Percentiles rank a stretch among this genome's conserved stretches.
Evolutionary conservation across 768 basidiomycete species (phyloP).

Genomic region (Agrocybe chaxingu): DNA sequence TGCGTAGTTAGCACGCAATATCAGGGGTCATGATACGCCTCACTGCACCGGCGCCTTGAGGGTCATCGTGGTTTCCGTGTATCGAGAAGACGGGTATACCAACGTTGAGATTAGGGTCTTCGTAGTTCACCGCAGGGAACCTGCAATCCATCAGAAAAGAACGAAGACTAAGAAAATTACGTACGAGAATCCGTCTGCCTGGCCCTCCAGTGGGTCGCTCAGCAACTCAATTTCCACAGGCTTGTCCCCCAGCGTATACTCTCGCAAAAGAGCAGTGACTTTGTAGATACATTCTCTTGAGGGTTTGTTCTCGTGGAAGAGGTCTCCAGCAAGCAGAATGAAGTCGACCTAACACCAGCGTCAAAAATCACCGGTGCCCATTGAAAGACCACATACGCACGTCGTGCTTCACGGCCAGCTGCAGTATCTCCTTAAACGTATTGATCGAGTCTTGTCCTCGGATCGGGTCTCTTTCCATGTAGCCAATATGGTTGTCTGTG

Average conservation of each 20-base stretch:
- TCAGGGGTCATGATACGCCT: slow-evolving; percentile 22
- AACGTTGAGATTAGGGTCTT: slow-evolving; percentile 94
- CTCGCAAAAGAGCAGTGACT: slow-evolving; percentile 83
- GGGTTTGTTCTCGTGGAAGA: slow-evolving; percentile 98
- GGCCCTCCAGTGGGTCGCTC: slow-evolving; percentile 91
- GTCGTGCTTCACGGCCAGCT: slow-evolving; percentile 85
- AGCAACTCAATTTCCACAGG: slow-evolving; percentile 89
- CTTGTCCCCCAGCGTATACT: slow-evolving; percentile 85
- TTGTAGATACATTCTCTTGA: slow-evolving; percentile 87
- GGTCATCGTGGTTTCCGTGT: slow-evolving; percentile 99
- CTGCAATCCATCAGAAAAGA: slow-evolving; percentile 34
- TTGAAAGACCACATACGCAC: slow-evolving; percentile 37
- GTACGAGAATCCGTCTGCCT: slow-evolving; percentile 80
- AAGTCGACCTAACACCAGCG: slow-evolving; percentile 78
- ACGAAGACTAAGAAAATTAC: slow-evolving; percentile 22
- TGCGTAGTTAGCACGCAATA: neutral
- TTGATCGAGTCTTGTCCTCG: slow-evolving; percentile 94
- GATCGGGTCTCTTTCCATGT: slow-evolving; percentile 90
- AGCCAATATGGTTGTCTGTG: slow-evolving; percentile 96
- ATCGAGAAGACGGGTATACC: slow-evolving; percentile 98
- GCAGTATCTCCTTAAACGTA: slow-evolving; percentile 91
- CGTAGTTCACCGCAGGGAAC: slow-evolving; percentile 96
- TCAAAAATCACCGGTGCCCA: slow-evolving; percentile 4
- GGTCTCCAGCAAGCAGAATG: slow-evolving; percentile 89
- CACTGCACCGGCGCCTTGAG: slow-evolving; percentile 91